phyloP scores from a whole-genome alignment of 2,329 filamentous ascomycete species.

The Botrytis paeoniae region DNA sequence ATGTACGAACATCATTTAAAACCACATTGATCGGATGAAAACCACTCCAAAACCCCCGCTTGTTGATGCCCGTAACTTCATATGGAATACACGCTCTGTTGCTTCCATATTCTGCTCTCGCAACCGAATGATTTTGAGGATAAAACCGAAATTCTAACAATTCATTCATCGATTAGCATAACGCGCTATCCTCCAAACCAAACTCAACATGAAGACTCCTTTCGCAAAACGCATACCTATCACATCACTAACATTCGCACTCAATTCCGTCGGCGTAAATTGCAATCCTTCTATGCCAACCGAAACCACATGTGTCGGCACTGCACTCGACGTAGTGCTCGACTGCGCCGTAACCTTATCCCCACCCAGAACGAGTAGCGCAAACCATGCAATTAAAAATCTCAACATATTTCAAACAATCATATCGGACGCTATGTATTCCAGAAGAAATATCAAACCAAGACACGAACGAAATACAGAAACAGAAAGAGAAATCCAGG shows the following conservation, averaged over 20 bases:
- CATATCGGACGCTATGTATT: neutral
- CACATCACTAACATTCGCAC: slow-evolving; percentile 29
- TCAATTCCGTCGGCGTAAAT: slow-evolving; percentile 28
- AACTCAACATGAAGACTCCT: neutral
- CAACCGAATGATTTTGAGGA: slow-evolving; percentile 60
- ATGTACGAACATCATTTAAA: slow-evolving; percentile 40
- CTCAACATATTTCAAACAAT: slow-evolving; percentile 11
- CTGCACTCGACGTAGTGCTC: neutral
- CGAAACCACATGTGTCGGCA: slow-evolving; percentile 13
- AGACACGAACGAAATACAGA: neutral
- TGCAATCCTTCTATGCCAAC: slow-evolving; percentile 22
- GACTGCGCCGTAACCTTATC: slow-evolving; percentile 15
- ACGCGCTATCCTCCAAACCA: neutral
- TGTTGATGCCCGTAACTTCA: slow-evolving; percentile 50
- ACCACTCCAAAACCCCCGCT: slow-evolving; percentile 53
- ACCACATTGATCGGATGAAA: slow-evolving; percentile 45
- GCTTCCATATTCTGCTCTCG: slow-evolving; percentile 51
- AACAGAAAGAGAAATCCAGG: neutral
- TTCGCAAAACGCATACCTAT: slow-evolving; percentile 23
- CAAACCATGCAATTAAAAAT: neutral
- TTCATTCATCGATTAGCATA: slow-evolving; percentile 13
- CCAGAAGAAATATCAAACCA: neutral
- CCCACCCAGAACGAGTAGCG: neutral
- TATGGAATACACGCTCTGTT: slow-evolving; percentile 61
- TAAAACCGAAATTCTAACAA: slow-evolving; percentile 56